Evolutionary conservation across 805 yeast species (phyloP).

Genomic region (Isabelozyma gotoi): DNA sequence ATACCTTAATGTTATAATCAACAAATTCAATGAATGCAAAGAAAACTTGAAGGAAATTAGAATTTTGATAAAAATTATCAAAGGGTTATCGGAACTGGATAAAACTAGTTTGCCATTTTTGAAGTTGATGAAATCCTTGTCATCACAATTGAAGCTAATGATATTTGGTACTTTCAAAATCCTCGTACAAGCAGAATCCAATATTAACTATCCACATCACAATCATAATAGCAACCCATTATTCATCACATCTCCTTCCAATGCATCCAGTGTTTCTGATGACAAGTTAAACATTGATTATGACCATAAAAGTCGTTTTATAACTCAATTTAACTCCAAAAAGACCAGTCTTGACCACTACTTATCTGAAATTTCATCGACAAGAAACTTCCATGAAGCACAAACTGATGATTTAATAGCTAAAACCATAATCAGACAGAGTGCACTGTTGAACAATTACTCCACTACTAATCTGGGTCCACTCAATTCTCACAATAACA

Average conservation of each 20-base stretch:
- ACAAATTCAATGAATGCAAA: slow-evolving; percentile 18
- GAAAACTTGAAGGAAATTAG: slow-evolving; percentile 24
- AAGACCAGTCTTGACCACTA: slow-evolving; percentile 19
- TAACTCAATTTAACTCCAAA: slow-evolving; percentile 3
- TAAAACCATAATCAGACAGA: slow-evolving; percentile 1
- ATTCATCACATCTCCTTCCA: slow-evolving; percentile 5
- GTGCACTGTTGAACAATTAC: neutral
- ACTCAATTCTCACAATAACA: slow-evolving; percentile 2
- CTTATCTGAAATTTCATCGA: slow-evolving; percentile 4
- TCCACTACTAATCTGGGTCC: neutral
- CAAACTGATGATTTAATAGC: slow-evolving; percentile 2
- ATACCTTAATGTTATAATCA: slow-evolving; percentile 23
- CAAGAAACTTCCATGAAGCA: neutral
- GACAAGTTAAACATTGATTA: slow-evolving; percentile 11
- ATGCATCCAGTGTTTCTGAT: slow-evolving; percentile 12
- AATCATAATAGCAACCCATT: neutral
- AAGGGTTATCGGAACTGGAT: slow-evolving; percentile 27
- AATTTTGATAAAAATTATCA: slow-evolving; percentile 27
- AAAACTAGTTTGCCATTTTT: slow-evolving; percentile 18
- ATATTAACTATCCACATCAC: slow-evolving; percentile 3
- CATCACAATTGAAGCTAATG: slow-evolving; percentile 23
- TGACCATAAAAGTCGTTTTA: slow-evolving; percentile 7
- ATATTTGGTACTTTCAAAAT: slow-evolving; percentile 23
- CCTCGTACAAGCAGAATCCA: slow-evolving; percentile 18
- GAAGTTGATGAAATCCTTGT: slow-evolving; percentile 21